Evolutionary conservation across 2,329 filamentous ascomycete species (phyloP), one percentile per base, ranked within the genome.

Genomic region (Lecanosticta acicola): DNA sequence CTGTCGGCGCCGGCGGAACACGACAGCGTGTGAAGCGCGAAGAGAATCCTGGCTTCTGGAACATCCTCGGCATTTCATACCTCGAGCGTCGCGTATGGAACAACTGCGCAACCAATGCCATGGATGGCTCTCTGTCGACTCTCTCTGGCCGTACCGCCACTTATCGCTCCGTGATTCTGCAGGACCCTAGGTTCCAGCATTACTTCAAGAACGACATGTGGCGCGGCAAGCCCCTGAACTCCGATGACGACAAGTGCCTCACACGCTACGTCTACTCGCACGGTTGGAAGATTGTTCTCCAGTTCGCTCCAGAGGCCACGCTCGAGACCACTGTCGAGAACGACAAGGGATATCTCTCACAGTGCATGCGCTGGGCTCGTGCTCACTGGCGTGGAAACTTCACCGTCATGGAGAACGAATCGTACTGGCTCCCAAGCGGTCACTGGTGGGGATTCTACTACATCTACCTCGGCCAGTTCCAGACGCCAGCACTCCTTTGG

Each of bases 61-160:
- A 83, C 61, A 72, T 80, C 57, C 66, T 83, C 14, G 79, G 76
- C 0, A 74, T 73, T 21, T 60, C 72, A n/a, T 82, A 83, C 57
- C 71, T 84, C 1, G 72, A 77, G 53, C 75, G 79, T 0, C 77
- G 81, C 60, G 82, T 81, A 57, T 83, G 76, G 59, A 80, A 83
- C 57, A 75, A 78, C 42, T 70, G 74, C 1, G 68, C 76, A 0
- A 75, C 75, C 4, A 78, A 76, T 49, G 66, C 72, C 4, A 64
- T 83, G 8, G 80, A 83, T 46, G 78, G 77, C 7, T 77, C 76
- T 8, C 70, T 80, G 16, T 80, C 78, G 39, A 76, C 79, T 1
- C 66, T 83, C 2, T 81, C 77, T 0, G 77, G 77, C 0, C 71
- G 78, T 3, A 81, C 79, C 0, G 69, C 68, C 0, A 69, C 71